Evolutionary conservation across 1,139 yeast species (phyloP).

Genomic region (Groenewaldozyma auringiensis): DNA sequence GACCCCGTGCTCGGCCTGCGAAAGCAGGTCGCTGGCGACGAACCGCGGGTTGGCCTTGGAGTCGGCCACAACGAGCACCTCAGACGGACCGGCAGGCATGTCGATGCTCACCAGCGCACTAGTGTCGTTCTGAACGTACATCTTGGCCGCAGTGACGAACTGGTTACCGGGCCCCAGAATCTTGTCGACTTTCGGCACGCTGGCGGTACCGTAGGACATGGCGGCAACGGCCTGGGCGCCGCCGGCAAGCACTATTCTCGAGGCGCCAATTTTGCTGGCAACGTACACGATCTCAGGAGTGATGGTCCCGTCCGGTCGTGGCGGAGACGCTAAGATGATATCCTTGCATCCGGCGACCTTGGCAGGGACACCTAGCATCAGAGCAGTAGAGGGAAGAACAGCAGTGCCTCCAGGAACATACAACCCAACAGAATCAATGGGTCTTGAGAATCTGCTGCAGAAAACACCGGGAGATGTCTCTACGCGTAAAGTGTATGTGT

Average conservation of each 20-base stretch:
- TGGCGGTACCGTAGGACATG: constrained; percentile 94
- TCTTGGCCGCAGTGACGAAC: constrained; percentile 98
- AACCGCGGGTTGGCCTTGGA: constrained; percentile 81
- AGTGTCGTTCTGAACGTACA: constrained; percentile 93
- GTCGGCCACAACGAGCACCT: constrained; percentile 91
- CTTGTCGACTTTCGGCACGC: constrained; percentile 89
- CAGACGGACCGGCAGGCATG: constrained; percentile 99
- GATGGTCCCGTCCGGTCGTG: constrained; percentile 82
- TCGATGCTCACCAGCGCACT: constrained; percentile 92
- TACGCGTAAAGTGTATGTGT: constrained; percentile 45
- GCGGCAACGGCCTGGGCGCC: constrained; percentile 99
- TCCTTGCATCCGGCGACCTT: constrained; percentile 95
- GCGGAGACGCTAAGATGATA: constrained; percentile 96
- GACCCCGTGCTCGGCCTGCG: constrained; percentile 98
- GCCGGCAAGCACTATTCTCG: constrained; percentile 86
- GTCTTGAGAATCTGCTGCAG: constrained; percentile 91
- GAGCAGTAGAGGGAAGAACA: constrained; percentile 91
- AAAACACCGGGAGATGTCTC: constrained; percentile 92
- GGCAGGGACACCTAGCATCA: constrained; percentile 99
- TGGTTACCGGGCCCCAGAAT: constrained; percentile 98
- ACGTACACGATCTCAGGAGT: constrained; percentile 98
- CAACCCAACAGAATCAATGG: constrained; percentile 89
- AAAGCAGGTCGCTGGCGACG: constrained; percentile 88
- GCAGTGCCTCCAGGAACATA: constrained; percentile 99
- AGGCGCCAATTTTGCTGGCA: constrained; percentile 92